Conservation (phyloP, 768 basidiomycete species). For the Xerocomellus chrysenteron region DNA sequence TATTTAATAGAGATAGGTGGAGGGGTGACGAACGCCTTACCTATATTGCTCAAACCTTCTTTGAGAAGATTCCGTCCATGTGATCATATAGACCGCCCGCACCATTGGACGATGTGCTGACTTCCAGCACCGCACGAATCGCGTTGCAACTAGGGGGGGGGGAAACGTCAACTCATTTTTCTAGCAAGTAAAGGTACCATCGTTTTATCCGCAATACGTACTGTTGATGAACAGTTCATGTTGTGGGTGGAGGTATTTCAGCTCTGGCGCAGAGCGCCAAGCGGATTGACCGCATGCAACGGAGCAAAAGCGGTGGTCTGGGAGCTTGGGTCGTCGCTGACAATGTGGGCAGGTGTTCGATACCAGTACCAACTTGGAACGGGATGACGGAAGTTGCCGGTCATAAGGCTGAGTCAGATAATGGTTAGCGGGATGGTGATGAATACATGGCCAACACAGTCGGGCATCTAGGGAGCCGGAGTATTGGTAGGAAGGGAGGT, state of each 20-base stretch:
- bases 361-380: not conserved
- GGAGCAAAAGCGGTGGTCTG: conserved; percentile 23
- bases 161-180: not conserved
- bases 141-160: conserved; percentile 13
- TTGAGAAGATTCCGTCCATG: conserved; percentile 14
- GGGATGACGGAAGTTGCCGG: not conserved
- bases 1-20: not conserved
- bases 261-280: conserved; percentile 13
- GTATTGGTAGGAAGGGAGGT: not conserved
- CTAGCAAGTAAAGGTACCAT: no score
- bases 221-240: conserved; percentile 11
- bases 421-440: no score
- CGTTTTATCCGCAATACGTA: not conserved
- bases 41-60: conserved; percentile 18
- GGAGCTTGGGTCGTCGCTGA: conserved; percentile 6
- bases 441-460: not conserved
- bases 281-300: conserved; percentile 7
- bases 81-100: conserved; percentile 20
- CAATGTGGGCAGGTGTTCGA: conserved; percentile 22
- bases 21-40: not conserved
- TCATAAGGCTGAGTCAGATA: no score
- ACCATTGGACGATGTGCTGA: conserved; percentile 10
- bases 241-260: conserved; percentile 9
- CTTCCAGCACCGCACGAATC: conserved; percentile 10
- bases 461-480: not conserved